Base-by-base conservation (phyloP, 192 early-diverging fungal species). In the Powellomyces hirtus region DNA sequence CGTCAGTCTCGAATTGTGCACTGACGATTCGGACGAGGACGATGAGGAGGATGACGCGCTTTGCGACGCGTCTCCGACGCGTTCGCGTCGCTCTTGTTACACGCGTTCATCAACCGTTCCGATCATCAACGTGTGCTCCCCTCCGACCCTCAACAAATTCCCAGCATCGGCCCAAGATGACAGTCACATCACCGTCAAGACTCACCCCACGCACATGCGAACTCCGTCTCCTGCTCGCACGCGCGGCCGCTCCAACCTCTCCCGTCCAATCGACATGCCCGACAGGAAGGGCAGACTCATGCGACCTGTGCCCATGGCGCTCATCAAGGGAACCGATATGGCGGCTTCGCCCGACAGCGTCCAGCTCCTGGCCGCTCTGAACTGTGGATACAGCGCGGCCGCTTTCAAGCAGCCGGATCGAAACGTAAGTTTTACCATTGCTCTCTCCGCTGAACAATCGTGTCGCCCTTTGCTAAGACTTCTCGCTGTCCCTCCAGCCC, bases 331-430 rank as follows among this genome's bases (percentile, higher is more conserved):
- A 4, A 29, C n/a, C 11, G 65, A 67, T 37, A 42, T 67, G 18
- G 65, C 65, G 14, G 65, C 65, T 30, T 67, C 65, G 36, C 65
- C 65, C 16, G 65, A 67, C 38, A 67, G 65, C 42, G 20, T 67
- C 52, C 51, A 67, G 24, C 27, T 67, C n/a, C 33, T 67, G 26
- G 35, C 65, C 4, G 65, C 65, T 3, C 38, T 67, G 65, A 58
- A 57, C 24, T 58, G 65, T 37, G 65, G 65, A 27, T 67, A 58
- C 55, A 49, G 52, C 8, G 34, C 65, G 33, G 55, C 30, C 7
- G 52, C 44, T 30, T 67, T 67, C 65, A 67, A 67, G 53, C 34
- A 26, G 24, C 65, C 50, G 6, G 65, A 67, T 38, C 65, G 65
- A 51, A 67, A 67, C 38, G 65, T 67, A 57, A 55, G 65, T 50